Evolutionary conservation across 2,329 filamentous ascomycete species (phyloP).

Genomic region (Myotisia sp.): DNA sequence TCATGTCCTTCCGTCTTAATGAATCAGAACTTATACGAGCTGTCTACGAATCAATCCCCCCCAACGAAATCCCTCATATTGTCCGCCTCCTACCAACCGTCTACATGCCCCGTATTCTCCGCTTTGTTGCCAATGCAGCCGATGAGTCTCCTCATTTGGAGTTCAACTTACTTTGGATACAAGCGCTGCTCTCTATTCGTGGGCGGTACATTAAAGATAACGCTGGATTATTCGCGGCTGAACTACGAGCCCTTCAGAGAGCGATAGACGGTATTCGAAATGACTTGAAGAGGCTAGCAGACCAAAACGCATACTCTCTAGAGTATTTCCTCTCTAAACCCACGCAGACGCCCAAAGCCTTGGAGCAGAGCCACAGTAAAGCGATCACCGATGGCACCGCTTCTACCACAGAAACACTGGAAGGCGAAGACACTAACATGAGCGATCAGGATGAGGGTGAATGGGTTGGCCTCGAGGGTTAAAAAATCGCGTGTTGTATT

Average conservation of each 20-base stretch:
- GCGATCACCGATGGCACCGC: conserved; percentile 18
- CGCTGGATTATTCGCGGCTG: conserved; percentile 63
- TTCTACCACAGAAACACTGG: conserved; percentile 12
- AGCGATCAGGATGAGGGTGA: conserved; percentile 26
- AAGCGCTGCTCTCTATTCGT: conserved; percentile 64
- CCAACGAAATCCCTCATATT: conserved; percentile 59
- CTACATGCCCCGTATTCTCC: conserved; percentile 71
- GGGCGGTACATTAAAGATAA: conserved; percentile 75
- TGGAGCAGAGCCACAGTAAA: background rate
- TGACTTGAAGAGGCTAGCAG: conserved; percentile 67
- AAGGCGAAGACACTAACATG: conserved; percentile 19
- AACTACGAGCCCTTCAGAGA: conserved; percentile 68
- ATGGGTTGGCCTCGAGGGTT: conserved; percentile 42
- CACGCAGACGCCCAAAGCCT: background rate
- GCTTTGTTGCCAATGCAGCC: conserved; percentile 74
- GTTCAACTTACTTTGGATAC: conserved; percentile 88
- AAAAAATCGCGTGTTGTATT: no score
- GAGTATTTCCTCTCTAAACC: conserved; percentile 59
- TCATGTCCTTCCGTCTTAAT: conserved; percentile 96
- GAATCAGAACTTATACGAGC: conserved; percentile 65
- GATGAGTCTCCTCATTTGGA: conserved; percentile 88
- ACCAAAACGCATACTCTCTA: conserved; percentile 79
- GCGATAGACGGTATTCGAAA: conserved; percentile 67
- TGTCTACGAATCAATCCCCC: conserved; percentile 73
- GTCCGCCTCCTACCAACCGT: conserved; percentile 67